phyloP scores from a whole-genome alignment of 1,284 basidiomycete species.

The Chondrostereum purpureum region DNA sequence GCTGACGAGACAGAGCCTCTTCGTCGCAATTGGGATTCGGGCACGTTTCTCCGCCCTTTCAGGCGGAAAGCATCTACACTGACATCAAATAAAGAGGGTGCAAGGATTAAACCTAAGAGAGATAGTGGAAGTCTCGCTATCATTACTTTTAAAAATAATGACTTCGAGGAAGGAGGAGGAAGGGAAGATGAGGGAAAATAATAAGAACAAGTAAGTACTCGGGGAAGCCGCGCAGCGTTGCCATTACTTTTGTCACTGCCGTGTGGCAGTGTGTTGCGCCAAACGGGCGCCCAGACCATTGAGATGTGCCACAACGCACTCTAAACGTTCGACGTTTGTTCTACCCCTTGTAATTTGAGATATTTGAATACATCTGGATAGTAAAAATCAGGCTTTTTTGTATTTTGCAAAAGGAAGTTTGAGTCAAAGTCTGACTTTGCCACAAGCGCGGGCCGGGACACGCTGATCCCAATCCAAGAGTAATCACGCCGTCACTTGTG shows the following conservation, averaged over 20 bases:
- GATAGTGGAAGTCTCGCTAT: neutral
- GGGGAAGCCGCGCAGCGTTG: too few relatives aligned
- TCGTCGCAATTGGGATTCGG: slow-evolving; percentile 3
- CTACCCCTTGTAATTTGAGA: neutral
- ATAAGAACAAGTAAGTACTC: neutral
- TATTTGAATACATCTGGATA: neutral
- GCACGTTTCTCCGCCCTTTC: neutral
- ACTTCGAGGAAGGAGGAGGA: neutral
- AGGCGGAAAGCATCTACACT: neutral
- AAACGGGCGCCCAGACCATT: neutral
- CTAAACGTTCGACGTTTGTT: too few relatives aligned
- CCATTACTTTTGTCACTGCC: too few relatives aligned
- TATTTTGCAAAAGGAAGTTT: too few relatives aligned
- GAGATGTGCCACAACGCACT: neutral
- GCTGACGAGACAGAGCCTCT: slow-evolving; percentile 11
- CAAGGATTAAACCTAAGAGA: neutral
- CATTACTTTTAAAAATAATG: too few relatives aligned
- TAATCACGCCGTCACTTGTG: too few relatives aligned
- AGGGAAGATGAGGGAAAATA: neutral
- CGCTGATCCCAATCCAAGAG: too few relatives aligned
- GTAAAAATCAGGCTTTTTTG: neutral
- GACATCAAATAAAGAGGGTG: neutral
- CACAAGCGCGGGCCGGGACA: too few relatives aligned
- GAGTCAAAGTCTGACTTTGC: too few relatives aligned
- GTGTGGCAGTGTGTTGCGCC: neutral